phyloP scores from a whole-genome alignment of 192 early-diverging fungal species.

The Coemansia erecta region DNA sequence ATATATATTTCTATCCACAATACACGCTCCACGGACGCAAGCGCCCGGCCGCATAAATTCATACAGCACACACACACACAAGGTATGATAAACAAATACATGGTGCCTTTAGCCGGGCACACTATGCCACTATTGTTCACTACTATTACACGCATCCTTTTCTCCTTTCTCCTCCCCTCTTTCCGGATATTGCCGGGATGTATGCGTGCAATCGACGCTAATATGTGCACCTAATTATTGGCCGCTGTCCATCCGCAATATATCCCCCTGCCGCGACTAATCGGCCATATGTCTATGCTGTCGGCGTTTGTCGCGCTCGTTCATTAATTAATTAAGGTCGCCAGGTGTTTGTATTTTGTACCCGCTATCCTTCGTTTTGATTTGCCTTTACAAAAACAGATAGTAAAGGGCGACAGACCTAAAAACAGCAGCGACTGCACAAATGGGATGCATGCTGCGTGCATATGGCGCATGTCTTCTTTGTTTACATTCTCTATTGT shows the following conservation, averaged over 20 bases:
- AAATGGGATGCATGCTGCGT: constrained; percentile 4
- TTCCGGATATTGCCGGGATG: not conserved
- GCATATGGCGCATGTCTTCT: constrained; percentile 11
- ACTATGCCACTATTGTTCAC: too few relatives aligned
- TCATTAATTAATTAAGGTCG: not conserved
- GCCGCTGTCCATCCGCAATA: not conserved
- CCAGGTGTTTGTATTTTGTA: not conserved
- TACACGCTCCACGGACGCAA: too few relatives aligned
- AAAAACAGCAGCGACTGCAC: not conserved
- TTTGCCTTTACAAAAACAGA: constrained; percentile 7
- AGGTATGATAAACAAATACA: too few relatives aligned
- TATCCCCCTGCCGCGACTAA: not conserved
- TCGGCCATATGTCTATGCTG: too few relatives aligned
- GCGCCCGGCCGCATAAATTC: too few relatives aligned
- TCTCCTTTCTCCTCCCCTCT: too few relatives aligned
- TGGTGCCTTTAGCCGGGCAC: too few relatives aligned
- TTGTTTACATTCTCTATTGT: constrained; percentile 9
- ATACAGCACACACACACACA: too few relatives aligned
- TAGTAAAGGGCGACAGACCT: not conserved
- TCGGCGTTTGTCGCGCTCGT: not conserved
- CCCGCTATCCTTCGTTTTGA: constrained; percentile 5
- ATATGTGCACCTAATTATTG: constrained; percentile 3
- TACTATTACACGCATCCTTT: too few relatives aligned
- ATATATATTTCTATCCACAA: too few relatives aligned
- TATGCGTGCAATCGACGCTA: constrained; percentile 7